phyloP scores from a whole-genome alignment of 306 rosid genomes.

The Rubus idaeus region DNA sequence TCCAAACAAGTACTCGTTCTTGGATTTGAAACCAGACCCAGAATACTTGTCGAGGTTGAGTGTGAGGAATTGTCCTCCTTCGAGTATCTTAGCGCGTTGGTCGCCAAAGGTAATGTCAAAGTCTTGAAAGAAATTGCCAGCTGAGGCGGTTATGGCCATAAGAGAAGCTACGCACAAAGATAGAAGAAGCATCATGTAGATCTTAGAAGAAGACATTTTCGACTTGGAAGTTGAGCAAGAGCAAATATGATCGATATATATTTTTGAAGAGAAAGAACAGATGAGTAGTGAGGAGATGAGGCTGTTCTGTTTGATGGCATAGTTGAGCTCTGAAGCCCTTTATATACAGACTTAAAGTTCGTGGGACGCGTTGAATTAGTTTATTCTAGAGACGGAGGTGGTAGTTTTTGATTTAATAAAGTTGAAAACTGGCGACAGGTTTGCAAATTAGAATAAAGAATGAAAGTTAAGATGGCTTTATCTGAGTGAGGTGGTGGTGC shows the following conservation, averaged over 20 bases:
- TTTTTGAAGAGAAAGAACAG: too few relatives aligned
- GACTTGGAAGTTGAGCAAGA: background rate
- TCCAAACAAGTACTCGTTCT: conserved; percentile 58
- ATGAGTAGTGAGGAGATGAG: background rate
- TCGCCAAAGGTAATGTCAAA: conserved; percentile 69
- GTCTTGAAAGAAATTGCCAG: conserved; percentile 62
- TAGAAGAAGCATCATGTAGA: background rate
- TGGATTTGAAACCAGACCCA: conserved; percentile 83
- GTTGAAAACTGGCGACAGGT: conserved; percentile 9
- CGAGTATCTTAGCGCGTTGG: conserved; percentile 50
- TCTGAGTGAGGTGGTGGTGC: background rate
- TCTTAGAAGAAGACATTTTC: conserved; percentile 24
- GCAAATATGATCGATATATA: background rate
- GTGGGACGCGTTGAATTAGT: conserved; percentile 1
- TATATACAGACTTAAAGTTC: background rate
- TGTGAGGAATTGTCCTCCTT: conserved; percentile 63
- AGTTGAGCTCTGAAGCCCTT: background rate
- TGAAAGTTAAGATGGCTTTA: background rate
- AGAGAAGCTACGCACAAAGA: conserved; percentile 11
- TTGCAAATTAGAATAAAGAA: background rate
- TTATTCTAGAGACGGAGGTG: background rate
- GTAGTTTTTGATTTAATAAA: background rate
- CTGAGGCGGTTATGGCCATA: conserved; percentile 27
- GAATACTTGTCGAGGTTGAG: conserved; percentile 70
- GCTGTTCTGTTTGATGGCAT: background rate